These are phyloP conservation scores for Candida taoyuanica DNA, from an alignment of 805 yeast species.

Conservation along the genomic window DNA sequence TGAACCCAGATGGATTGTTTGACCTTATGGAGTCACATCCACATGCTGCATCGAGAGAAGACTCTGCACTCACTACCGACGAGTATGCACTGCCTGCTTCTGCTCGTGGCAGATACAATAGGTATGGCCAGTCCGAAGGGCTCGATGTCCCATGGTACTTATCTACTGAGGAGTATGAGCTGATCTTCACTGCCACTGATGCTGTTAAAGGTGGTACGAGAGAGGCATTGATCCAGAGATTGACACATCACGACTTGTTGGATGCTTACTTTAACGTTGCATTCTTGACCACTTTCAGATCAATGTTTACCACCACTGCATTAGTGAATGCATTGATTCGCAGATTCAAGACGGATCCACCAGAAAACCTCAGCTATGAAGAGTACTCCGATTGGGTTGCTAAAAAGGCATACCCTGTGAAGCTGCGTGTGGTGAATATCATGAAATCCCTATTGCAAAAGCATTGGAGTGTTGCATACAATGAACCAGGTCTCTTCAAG, in stretches of 20 bases:
- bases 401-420: constrained; percentile 62
- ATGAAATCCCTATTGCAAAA: constrained; percentile 63
- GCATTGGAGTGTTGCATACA: constrained; percentile 65
- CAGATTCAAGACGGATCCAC: constrained; percentile 70
- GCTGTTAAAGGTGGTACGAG: constrained; percentile 79
- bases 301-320: constrained; percentile 65
- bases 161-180: constrained; percentile 57
- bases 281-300: constrained; percentile 68
- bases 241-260: constrained; percentile 66
- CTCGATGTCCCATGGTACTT: constrained; percentile 65
- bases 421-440: constrained; percentile 58
- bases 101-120: constrained; percentile 22
- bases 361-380: constrained; percentile 81
- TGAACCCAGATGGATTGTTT: constrained; percentile 62
- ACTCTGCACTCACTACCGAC: constrained; percentile 25
- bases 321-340: constrained; percentile 54
- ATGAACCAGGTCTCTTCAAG: constrained; percentile 38
- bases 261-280: constrained; percentile 64
- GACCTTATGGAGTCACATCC: constrained; percentile 44
- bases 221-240: constrained; percentile 71
- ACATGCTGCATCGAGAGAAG: constrained; percentile 38
- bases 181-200: constrained; percentile 63
- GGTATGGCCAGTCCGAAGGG: constrained; percentile 14
- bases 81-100: constrained; percentile 28
- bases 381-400: constrained; percentile 76